These are phyloP conservation scores for Sarcodon aspratus DNA, from an alignment of 768 basidiomycete genomes.

Conservation along the genomic window DNA sequence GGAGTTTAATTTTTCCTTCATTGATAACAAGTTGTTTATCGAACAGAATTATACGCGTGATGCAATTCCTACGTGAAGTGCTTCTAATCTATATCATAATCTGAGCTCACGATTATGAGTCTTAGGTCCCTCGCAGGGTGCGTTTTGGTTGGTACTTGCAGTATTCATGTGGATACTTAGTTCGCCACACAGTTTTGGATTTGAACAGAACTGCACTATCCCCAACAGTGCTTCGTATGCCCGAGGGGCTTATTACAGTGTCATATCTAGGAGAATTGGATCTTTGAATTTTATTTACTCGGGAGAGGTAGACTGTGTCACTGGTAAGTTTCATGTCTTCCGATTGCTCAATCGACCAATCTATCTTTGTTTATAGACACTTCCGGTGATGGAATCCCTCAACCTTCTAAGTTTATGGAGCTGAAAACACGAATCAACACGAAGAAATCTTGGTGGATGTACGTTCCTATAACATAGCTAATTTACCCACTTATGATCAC, in stretches of 20 bases:
- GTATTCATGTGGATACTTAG: background rate
- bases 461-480: background rate
- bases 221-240: background rate
- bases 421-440: background rate
- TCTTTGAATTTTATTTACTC: background rate
- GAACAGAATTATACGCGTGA: background rate
- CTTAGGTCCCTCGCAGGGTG: background rate
- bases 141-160: background rate
- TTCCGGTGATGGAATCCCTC: background rate
- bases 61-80: background rate
- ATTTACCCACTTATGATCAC: background rate
- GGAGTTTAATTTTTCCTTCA: background rate
- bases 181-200: background rate
- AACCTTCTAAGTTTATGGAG: background rate
- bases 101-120: background rate
- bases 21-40: background rate
- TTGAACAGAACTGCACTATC: background rate
- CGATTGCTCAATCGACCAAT: background rate
- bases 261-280: background rate
- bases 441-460: background rate
- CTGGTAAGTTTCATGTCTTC: background rate
- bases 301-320: background rate
- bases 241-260: background rate
- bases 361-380: background rate
- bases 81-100: background rate